Base-by-base conservation (phyloP, 2,329 filamentous ascomycete genomes). In the Ophioceras dolichostomum region DNA sequence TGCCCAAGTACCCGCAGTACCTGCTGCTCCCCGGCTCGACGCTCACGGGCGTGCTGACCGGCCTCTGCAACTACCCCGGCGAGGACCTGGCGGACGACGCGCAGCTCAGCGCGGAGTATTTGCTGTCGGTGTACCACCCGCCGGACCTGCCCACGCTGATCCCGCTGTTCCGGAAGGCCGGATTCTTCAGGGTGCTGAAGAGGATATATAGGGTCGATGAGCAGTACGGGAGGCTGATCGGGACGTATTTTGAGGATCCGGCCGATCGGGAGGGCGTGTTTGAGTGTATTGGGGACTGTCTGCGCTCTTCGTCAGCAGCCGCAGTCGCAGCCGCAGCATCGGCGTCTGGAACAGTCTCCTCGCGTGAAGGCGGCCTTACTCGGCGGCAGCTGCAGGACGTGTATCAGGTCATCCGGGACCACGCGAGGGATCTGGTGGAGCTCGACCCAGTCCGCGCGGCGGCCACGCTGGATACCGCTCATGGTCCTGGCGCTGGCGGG, bases 1-100 rank as follows among this genome's bases (percentile, higher is more conserved):
- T 98, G 35, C 85, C 93, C 4, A 98, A 98, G 56, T 98, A 94
- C 51, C 87, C 88, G 1, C 89, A 96, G 54, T 95, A 95, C 51
- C 79, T 98, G 36, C 72, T 96, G 10, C 75, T 98, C 33, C 83
- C 89, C 0, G 91, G 88, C 14, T 87, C 84, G 3, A 82, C 83
- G 2, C 67, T 98, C 1, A 84, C 87, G 41, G 79, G 78, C 41
- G 79, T 95, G 9, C 68, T 98, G 19, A 67, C 76, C 27, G 82
- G 87, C 2, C 68, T 98, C 4, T 98, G 91, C 62, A 74, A 79
- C 42, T 94, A 87, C 47, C 87, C 88, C 0, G 79, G 78, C 3
- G 65, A 73, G 10, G 83, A 89, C 42, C 70, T 96, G 49, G 79
- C 80, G 4, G 89, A 95, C 38, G 91, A 98, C 57, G 93, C 89